Percentiles rank a stretch among this genome's conserved stretches.
phyloP scores from a whole-genome alignment of 2,329 filamentous ascomycete genomes.

The Claviceps cyperi region DNA sequence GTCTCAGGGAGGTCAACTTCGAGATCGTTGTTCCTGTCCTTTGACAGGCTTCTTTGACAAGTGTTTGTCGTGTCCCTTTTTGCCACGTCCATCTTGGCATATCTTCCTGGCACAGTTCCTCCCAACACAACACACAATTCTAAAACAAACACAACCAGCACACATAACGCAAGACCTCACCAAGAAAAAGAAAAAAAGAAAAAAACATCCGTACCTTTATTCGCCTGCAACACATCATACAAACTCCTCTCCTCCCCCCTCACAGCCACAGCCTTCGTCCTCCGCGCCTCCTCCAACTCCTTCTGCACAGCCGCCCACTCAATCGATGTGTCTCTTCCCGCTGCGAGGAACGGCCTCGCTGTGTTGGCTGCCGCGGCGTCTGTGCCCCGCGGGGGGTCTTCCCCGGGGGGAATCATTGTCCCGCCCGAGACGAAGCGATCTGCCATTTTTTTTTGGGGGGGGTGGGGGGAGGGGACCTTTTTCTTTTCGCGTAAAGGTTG shows the following conservation, averaged over 20 bases:
- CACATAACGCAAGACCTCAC: too few relatives aligned
- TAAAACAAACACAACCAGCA: too few relatives aligned
- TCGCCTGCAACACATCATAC: slow-evolving; percentile 64
- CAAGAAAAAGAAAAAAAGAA: neutral
- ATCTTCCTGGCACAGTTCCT: too few relatives aligned
- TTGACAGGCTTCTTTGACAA: too few relatives aligned
- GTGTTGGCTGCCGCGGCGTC: neutral
- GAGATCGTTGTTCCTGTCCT: too few relatives aligned
- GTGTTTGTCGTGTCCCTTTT: too few relatives aligned
- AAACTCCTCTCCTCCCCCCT: slow-evolving; percentile 43
- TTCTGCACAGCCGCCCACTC: slow-evolving; percentile 53
- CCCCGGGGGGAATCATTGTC: slow-evolving; percentile 24
- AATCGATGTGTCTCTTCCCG: slow-evolving; percentile 12
- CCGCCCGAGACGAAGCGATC: slow-evolving; percentile 43
- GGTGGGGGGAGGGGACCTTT: too few relatives aligned
- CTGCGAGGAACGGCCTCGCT: neutral
- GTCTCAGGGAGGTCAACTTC: too few relatives aligned
- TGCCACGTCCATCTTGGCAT: too few relatives aligned
- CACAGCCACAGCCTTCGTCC: slow-evolving; percentile 34
- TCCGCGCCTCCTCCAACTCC: slow-evolving; percentile 47
- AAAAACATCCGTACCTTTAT: slow-evolving; percentile 46
- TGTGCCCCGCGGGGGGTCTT: neutral
- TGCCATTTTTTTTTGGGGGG: slow-evolving; percentile 19
- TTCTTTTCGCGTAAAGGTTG: neutral
- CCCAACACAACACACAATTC: too few relatives aligned